These are phyloP conservation scores for Tolypocladium cylindrosporum DNA, from an alignment of 2,329 filamentous ascomycete species.

Conservation along the genomic window DNA sequence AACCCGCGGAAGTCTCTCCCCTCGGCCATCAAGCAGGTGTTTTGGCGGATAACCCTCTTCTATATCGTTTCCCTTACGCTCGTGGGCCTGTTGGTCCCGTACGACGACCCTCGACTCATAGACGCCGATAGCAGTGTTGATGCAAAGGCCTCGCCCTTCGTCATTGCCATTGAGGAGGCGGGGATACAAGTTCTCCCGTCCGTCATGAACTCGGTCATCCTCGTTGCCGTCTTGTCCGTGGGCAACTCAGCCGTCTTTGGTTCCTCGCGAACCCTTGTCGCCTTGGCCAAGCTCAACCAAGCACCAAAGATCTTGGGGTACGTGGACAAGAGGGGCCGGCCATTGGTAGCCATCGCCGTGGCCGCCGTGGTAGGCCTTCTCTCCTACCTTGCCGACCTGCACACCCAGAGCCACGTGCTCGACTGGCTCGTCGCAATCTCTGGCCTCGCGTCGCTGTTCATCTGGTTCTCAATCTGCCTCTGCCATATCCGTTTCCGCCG, in stretches of 20 bases:
- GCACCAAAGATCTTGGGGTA: conserved; percentile 70
- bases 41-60: conserved; percentile 88
- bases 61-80: conserved; percentile 76
- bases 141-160: conserved; percentile 76
- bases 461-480: conserved; percentile 76
- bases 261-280: conserved; percentile 80
- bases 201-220: conserved; percentile 87
- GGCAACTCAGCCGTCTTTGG: conserved; percentile 90
- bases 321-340: conserved; percentile 74
- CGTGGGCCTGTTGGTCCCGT: conserved; percentile 74
- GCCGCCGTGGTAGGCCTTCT: conserved; percentile 62
- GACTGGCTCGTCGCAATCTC: conserved; percentile 72
- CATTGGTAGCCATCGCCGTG: conserved; percentile 60
- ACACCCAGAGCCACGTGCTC: conserved; percentile 53
- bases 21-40: conserved; percentile 84
- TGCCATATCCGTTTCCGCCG: conserved; percentile 83
- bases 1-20: conserved; percentile 75
- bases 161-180: conserved; percentile 81
- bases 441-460: conserved; percentile 65
- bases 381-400: conserved; percentile 59
- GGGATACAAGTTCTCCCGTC: conserved; percentile 73
- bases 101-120: conserved; percentile 56
- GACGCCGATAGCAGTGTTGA: conserved; percentile 45
- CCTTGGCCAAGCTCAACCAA: conserved; percentile 78
- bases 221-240: conserved; percentile 81